Conservation (phyloP, 345 rosid species). For the Hibiscus trionum region DNA sequence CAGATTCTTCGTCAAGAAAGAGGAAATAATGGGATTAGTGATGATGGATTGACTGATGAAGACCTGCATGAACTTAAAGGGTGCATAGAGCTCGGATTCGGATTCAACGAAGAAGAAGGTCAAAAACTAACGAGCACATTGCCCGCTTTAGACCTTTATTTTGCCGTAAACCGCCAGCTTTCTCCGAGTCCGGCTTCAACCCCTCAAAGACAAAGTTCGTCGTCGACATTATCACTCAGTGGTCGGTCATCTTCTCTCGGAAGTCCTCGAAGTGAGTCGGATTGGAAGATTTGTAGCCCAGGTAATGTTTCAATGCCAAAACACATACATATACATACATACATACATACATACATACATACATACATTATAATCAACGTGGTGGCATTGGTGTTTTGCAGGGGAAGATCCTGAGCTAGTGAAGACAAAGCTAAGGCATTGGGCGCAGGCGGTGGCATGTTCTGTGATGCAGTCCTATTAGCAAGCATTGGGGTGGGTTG, state of each 20-base stretch:
- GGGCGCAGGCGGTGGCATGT: conserved; percentile 99
- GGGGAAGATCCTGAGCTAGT: conserved; percentile 45
- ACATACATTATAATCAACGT: background rate
- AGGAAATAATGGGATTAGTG: conserved; percentile 19
- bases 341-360: background rate
- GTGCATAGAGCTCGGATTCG: conserved; percentile 91
- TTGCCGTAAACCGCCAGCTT: conserved; percentile 77
- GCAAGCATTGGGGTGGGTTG: background rate
- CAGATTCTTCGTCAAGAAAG: conserved; percentile 54
- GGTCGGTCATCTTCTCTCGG: conserved; percentile 52
- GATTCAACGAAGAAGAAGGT: conserved; percentile 78
- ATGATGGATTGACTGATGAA: conserved; percentile 62
- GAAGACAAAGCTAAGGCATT: conserved; percentile 75
- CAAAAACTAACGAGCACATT: conserved; percentile 60
- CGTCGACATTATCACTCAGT: conserved; percentile 26
- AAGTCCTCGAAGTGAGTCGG: conserved; percentile 52
- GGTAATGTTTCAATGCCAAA: conserved; percentile 27
- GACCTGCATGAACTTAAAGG: conserved; percentile 83
- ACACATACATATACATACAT: too few species aligned
- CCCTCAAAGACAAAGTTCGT: conserved; percentile 37
- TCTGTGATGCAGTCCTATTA: conserved; percentile 50
- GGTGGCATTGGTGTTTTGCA: background rate
- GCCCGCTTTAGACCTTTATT: conserved; percentile 86
- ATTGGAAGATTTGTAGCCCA: conserved; percentile 64
- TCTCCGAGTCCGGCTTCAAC: conserved; percentile 70